Evolutionary conservation across 2,329 filamentous ascomycete genomes (phyloP).

Genomic region (Stagonosporopsis tanaceti): DNA sequence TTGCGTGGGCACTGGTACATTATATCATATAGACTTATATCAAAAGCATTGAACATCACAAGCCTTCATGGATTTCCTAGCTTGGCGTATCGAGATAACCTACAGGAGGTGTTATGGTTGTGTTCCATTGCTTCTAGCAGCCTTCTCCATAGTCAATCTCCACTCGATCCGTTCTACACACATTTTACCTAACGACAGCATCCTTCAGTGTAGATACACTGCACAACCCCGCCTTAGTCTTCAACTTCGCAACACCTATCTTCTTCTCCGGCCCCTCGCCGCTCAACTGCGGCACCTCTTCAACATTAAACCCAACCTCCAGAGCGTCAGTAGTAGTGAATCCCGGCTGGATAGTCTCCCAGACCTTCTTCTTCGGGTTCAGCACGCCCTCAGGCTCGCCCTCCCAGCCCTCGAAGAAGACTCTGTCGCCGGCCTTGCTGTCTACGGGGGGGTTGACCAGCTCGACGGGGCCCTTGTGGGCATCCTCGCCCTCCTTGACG

Average conservation of each 20-base stretch:
- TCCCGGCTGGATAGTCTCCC: conserved; percentile 95
- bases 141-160: not conserved
- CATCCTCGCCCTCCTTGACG: conserved; percentile 79
- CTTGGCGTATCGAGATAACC: not conserved
- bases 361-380: conserved; percentile 99
- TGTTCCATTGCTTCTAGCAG: not conserved
- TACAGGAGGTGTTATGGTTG: not conserved
- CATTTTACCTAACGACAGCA: conserved; percentile 77
- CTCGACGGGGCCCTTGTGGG: conserved; percentile 91
- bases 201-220: conserved; percentile 82
- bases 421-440: conserved; percentile 81
- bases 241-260: conserved; percentile 67
- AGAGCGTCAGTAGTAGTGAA: conserved; percentile 86
- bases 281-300: conserved; percentile 76
- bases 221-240: conserved; percentile 83
- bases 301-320: conserved; percentile 87
- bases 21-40: conserved; percentile 13
- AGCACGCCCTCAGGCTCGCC: conserved; percentile 91
- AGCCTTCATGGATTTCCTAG: not conserved
- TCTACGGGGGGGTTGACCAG: conserved; percentile 83
- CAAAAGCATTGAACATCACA: conserved; percentile 3
- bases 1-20: conserved; percentile 13
- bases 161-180: not conserved
- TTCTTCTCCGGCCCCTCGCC: conserved; percentile 69
- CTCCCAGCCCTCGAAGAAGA: conserved; percentile 94